Percentiles rank a stretch among this genome's conserved stretches.
Evolutionary conservation across 164 flowering plant species (phyloP).

Genomic region (Piper longum): DNA sequence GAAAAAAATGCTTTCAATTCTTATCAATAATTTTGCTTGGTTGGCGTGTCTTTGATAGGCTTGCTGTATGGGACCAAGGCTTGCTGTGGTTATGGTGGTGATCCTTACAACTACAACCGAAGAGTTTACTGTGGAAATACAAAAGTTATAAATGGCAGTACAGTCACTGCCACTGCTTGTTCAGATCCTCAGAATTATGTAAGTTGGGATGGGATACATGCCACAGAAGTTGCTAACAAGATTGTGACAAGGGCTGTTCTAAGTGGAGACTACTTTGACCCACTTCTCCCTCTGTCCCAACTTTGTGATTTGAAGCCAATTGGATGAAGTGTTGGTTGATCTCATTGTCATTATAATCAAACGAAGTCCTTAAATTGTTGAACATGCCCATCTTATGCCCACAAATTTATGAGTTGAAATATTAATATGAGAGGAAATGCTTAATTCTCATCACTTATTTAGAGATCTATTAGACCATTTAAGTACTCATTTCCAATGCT

Average conservation of each 20-base stretch:
- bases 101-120: slow-evolving; percentile 47
- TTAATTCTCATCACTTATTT: too few species aligned
- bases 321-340: slow-evolving; percentile 1
- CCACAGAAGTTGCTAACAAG: slow-evolving; percentile 83
- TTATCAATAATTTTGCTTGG: not conserved
- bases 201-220: slow-evolving; percentile 94
- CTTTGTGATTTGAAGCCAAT: slow-evolving; percentile 55
- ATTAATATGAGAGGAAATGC: too few species aligned
- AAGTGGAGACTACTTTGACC: slow-evolving; percentile 50
- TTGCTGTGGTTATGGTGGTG: slow-evolving; percentile 82
- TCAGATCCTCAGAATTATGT: slow-evolving; percentile 60
- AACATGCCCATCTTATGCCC: too few species aligned
- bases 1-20: not conserved
- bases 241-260: slow-evolving; percentile 38
- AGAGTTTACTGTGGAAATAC: slow-evolving; percentile 53
- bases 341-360: too few species aligned
- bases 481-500: too few species aligned
- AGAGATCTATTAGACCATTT: too few species aligned
- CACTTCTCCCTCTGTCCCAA: slow-evolving; percentile 39
- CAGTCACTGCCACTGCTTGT: slow-evolving; percentile 44
- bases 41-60: slow-evolving; percentile 25
- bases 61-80: slow-evolving; percentile 54
- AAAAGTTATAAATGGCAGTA: slow-evolving; percentile 33
- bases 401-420: too few species aligned
- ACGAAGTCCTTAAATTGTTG: too few species aligned